Base-by-base conservation (phyloP, 1,284 basidiomycete genomes). In the Phylloporus sp. region DNA sequence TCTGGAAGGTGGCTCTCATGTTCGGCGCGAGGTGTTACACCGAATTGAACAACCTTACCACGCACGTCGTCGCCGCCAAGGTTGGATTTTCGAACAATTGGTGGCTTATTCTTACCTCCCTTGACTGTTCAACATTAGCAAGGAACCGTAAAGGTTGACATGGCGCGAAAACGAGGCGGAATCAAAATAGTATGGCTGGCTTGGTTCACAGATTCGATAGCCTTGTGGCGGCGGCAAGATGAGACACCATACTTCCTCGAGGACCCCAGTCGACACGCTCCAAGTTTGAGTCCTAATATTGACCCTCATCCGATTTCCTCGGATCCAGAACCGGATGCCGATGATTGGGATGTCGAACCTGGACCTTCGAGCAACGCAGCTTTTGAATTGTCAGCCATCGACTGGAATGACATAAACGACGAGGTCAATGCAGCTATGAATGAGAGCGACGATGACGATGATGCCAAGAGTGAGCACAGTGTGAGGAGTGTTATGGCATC, bases 21-120 rank as follows among this genome's bases (percentile, higher is more conserved):
- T 99, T 98, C 72, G 97, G 97, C 22, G 97, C 97, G 1, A 81
- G 79, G 46, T 95, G 94, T 75, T 84, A 88, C 44, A 86, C 85
- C 22, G 88, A 92, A 60, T 76, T 98, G 29, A 84, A 82, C 4
- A 76, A 78, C n/a, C 78, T 84, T 1, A 85, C 93, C 24, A 98
- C 97, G 0, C 97, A 99, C 72, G 89, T 98, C 40, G 93, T 99
- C 31, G 92, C 95, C 20, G 92, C 92, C 6, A 93, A 94, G 81
- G 90, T 92, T 60, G 63, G 80, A 74, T 56, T 59, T 52, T 62
- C 46, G 42, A 56, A 58, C 34, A 53, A 49, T 49, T 29, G 2
- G 1, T 56, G 37, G 31, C 42, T 24, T 59, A 40, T 58, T 32
- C 49, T 50, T 49, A 15, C 15, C 64, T 56, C 47, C 46, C 61